phyloP scores from a whole-genome alignment of 108 stramenopile genomes.

The Stephanodiscus triporus region DNA sequence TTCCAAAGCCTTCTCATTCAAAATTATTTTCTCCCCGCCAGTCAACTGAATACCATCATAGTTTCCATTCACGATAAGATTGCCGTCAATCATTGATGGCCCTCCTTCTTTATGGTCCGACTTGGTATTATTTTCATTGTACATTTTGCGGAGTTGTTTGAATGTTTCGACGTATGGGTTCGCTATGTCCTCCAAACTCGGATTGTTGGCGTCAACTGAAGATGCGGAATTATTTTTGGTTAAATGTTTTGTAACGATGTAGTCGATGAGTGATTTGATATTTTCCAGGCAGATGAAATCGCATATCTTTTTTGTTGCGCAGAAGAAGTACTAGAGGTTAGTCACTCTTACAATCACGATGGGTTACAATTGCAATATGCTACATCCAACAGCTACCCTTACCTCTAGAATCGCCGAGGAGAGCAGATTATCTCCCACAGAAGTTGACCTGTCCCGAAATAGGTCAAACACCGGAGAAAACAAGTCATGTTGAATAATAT shows the following conservation, averaged over 20 bases:
- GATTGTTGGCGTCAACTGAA: constrained; percentile 14
- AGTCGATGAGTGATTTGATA: constrained; percentile 84
- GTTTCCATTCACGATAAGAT: constrained; percentile 9
- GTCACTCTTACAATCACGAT: not conserved
- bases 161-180: constrained; percentile 82
- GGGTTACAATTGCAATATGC: not conserved
- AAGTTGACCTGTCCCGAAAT: constrained; percentile 68
- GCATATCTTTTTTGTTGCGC: constrained; percentile 58
- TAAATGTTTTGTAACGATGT: constrained; percentile 79
- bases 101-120: constrained; percentile 9
- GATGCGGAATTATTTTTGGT: constrained; percentile 22
- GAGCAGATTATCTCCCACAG: constrained; percentile 84
- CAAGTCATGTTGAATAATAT: constrained; percentile 85
- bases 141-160: constrained; percentile 63
- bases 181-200: constrained; percentile 80
- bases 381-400: constrained; percentile 1
- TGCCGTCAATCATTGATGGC: not conserved
- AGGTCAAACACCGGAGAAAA: constrained; percentile 88
- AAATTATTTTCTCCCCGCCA: constrained; percentile 15
- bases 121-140: constrained; percentile 55
- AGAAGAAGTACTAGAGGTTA: not conserved
- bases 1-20: constrained; percentile 71
- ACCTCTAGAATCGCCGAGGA: constrained; percentile 81
- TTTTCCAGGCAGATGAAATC: constrained; percentile 84
- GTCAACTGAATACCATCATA: constrained; percentile 10